Evolutionary conservation across 345 rosid genomes (phyloP), one percentile per base, ranked within the genome.

Genomic region (Melastoma malabathricum): DNA sequence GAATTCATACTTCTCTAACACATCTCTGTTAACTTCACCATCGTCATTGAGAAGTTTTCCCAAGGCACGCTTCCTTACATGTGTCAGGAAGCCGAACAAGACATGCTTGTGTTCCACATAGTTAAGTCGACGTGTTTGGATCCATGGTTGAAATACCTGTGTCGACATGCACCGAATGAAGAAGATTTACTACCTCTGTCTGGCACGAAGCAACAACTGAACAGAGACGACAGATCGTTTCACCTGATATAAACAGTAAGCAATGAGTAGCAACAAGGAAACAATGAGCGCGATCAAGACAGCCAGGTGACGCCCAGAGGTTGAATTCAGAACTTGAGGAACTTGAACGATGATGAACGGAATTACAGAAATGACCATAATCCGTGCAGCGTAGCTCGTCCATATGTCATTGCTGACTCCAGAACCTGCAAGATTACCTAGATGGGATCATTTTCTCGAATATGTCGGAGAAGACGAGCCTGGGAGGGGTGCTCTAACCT

Each of bases 71-170:
- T 44, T 50, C 50, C 57, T 69, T 23, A 79, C 31, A 55, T 71
- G 75, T 18, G 65, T 62, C 34, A 79, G 47, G 58, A 79, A 68
- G 57, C 79, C 77, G 18, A 80, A 78, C 15, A 76, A 64, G 15
- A 79, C 69, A 61, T 61, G 84, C 62, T 79, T 79, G 67, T 75
- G 90, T 77, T 76, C 79, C 14, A 68, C 83, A 48, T 67, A 92
- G 67, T 83, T 89, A 57, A 92, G 61, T 47, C 82, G 73, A 46
- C 95, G 78, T 64, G 68, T 69, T 66, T 84, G 98, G 47, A 92
- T 77, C 95, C 84, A 79, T 10, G 98, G 98, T 72, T 92, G 98
- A 63, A 75, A 73, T 47, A 79, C 66, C 79, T 79, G 64, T 20
- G 50, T 8, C 15, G 39, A 18, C 9, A 10, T 4, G 1, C 38